Conservation (phyloP, 2,329 filamentous ascomycete genomes). For the Hymenoscyphus repandus region DNA sequence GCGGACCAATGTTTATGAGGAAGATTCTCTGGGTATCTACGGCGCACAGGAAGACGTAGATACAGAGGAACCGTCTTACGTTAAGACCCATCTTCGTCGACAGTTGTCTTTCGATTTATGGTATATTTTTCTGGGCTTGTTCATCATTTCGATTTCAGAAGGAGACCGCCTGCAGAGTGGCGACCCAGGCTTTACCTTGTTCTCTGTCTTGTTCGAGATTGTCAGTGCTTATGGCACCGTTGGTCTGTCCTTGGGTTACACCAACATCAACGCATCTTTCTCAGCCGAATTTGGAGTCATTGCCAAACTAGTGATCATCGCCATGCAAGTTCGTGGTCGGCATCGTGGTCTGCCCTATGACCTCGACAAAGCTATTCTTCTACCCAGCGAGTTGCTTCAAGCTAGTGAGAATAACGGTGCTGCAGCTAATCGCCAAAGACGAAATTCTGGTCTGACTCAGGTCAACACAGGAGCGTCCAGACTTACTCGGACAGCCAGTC, state of each 20-base stretch:
- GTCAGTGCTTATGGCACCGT: conserved; percentile 93
- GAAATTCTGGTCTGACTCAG: conserved; percentile 11
- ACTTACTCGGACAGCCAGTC: conserved; percentile 10
- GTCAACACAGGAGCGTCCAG: conserved; percentile 14
- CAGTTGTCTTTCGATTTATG: conserved; percentile 97
- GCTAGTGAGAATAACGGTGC: conserved; percentile 50
- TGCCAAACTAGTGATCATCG: conserved; percentile 60
- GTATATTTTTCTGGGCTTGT: conserved; percentile 92
- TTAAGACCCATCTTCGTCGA: conserved; percentile 83
- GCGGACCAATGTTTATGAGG: conserved; percentile 93
- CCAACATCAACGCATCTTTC: conserved; percentile 70
- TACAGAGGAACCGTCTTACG: conserved; percentile 66
- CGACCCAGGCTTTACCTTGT: conserved; percentile 59
- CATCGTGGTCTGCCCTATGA: conserved; percentile 65
- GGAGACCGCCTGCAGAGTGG: conserved; percentile 59
- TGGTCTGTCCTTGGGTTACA: conserved; percentile 80
- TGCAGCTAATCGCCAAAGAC: conserved; percentile 9
- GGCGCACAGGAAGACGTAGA: conserved; percentile 44
- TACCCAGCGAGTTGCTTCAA: conserved; percentile 60
- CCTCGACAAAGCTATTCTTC: conserved; percentile 63
- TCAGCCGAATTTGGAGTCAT: conserved; percentile 69
- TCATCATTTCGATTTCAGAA: conserved; percentile 87
- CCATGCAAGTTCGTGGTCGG: conserved; percentile 65
- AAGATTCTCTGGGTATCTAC: conserved; percentile 76
- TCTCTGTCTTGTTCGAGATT: conserved; percentile 73